Base-by-base conservation (phyloP, 139 green algal species). In the Spirogloea muscicola region DNA sequence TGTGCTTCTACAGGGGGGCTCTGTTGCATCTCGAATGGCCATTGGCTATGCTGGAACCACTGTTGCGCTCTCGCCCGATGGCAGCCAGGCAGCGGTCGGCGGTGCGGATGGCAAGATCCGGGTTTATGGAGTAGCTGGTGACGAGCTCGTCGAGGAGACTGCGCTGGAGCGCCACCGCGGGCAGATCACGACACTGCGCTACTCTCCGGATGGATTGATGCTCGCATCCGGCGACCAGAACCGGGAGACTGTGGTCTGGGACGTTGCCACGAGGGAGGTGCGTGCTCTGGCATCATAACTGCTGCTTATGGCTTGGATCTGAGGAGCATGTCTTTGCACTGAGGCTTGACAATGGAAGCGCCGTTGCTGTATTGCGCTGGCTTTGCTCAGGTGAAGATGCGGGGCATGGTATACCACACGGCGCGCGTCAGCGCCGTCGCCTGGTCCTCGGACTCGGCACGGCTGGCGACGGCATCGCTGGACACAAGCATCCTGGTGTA, bases 221-320 rank as follows among this genome's bases (percentile, higher is more conserved):
- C 37, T 87, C 7, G 82, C 80, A 7, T 68, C 75, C 25, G 68
- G 58, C 16, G 80, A 86, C 58, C 43, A 70, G 27, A 85, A 85
- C 36, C 48, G 78, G 21, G 82, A 87, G 55, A 59, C 59, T 39
- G 49, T 85, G 2, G 70, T 87, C 41, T 87, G 82, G 82, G 66
- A 87, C 29, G 10, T 9, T 0, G 40, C 2, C 38, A 70, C 65
- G 10, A 31, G 68, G 48, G 72, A 80, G 63, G 80, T 86, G 29
- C 52, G 68, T 9, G 10, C 0, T 57, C n/a, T n/a, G n/a, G n/a
- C n/a, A 52, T 52, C 16, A 52, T 16, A 52, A 27, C 44, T 52
- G 44, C 44, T 52, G 44, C 44, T 16, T 52, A 16, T 52, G 10
- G 16, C 44, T 52, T 52, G 44, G 13, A 52, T 52, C 13, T 52